Base-by-base conservation (phyloP, 2,329 filamentous ascomycete species). In the Ophiostoma perfectum region DNA sequence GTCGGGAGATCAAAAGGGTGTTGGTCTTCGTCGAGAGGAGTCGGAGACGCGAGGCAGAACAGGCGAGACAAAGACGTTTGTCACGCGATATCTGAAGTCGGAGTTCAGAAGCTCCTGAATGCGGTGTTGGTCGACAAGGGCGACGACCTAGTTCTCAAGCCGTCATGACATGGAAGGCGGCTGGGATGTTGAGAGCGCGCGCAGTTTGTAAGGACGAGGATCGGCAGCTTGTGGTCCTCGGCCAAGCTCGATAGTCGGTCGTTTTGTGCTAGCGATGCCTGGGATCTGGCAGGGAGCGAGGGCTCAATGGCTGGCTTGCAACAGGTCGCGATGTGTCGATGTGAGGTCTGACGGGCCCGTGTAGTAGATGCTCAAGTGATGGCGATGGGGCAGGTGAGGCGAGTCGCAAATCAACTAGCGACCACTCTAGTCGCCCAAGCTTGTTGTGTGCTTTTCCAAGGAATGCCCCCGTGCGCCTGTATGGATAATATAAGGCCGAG, bases 81-180 rank as follows among this genome's bases (percentile, higher is more conserved):
- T 27, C 55, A 27, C n/a, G 55, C 27, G 11, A 12, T 60, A 38
- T 38, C 55, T 8, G 11, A 27, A 27, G 27, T 12, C 12, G 27
- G 12, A 60, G 55, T 12, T 58, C 27, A 1, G 12, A 18, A 38
- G 55, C 55, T 60, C 55, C 27, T 60, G 5, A 18, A 16, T 0
- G 38, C 11, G 55, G 27, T 38, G 55, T 27, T 60, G 60, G 60
- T 63, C 60, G 60, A 63, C 60, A 63, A 63, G 60, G 38, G 60
- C 60, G 60, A 63, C 60, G 60, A 63, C 60, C 60, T 63, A 27
- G 14, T n/a, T n/a, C 38, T 63, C 60, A 63, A n/a, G 60, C 60
- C 60, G 60, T 63, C 60, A 63, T 63, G 60, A 41, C 60, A 63
- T 41, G 60, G 60, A 60, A 60, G 55, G 55, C 55, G 55, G 55